Conservation (phyloP, 768 basidiomycete genomes). For the Russula emetica region DNA sequence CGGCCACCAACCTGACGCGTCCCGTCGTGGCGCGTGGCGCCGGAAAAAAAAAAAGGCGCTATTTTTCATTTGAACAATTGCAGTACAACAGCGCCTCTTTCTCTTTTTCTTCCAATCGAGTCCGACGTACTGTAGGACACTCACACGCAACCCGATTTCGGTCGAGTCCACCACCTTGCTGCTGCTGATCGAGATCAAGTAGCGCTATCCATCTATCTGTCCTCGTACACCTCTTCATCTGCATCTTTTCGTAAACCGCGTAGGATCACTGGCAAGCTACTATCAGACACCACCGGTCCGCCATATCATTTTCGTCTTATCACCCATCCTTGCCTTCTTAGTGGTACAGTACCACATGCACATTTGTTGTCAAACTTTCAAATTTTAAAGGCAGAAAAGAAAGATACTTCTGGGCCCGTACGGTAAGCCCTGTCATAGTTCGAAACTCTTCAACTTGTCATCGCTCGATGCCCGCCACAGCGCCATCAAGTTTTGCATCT, state of each 20-base stretch:
- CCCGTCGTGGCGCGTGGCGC: too few relatives aligned
- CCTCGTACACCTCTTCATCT: neutral
- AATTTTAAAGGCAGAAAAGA: neutral
- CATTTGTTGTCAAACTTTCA: neutral
- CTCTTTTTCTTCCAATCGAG: neutral
- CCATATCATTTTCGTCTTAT: neutral
- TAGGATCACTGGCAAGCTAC: neutral
- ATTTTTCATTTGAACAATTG: too few relatives aligned
- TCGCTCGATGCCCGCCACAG: conserved; percentile 3
- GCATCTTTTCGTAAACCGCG: neutral
- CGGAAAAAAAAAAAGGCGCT: too few relatives aligned
- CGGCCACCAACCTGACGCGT: neutral
- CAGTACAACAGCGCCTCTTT: too few relatives aligned
- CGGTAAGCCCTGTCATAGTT: neutral
- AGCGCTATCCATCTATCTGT: neutral
- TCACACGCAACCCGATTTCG: neutral
- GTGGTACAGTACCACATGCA: neutral
- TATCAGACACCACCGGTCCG: neutral
- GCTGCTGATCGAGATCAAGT: conserved; percentile 12
- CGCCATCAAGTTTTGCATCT: neutral
- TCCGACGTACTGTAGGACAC: neutral
- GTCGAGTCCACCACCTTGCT: neutral
- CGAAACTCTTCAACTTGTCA: neutral
- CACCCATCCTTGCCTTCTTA: neutral
- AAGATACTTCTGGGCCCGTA: neutral